Percentiles rank a stretch among this genome's conserved stretches.
Evolutionary conservation across 1,284 basidiomycete species (phyloP).

Genomic region (Peniophora sp.): DNA sequence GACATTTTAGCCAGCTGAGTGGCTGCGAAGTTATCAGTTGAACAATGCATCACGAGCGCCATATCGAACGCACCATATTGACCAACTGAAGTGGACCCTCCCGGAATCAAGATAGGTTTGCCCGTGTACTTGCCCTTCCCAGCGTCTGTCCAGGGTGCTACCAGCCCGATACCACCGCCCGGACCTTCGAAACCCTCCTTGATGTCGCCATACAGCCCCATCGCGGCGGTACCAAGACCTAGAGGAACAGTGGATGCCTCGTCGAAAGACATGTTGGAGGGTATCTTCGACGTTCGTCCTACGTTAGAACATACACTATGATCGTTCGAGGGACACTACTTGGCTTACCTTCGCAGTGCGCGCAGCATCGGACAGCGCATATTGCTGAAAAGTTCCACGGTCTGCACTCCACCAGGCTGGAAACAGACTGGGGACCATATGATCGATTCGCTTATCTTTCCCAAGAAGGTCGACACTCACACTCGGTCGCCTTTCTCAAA

Average conservation of each 20-base stretch:
- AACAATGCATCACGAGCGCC: not conserved
- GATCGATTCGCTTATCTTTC: not conserved
- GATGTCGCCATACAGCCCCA: constrained; percentile 5
- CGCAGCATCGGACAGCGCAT: constrained; percentile 9
- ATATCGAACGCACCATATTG: constrained; percentile 15
- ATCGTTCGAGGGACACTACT: not conserved
- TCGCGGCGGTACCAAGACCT: constrained; percentile 12
- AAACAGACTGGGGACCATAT: constrained; percentile 7
- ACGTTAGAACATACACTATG: not conserved
- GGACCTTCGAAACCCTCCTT: not conserved
- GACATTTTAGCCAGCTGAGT: constrained; percentile 12
- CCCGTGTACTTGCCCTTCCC: constrained; percentile 21
- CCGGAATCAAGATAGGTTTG: constrained; percentile 24
- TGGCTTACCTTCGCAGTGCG: constrained; percentile 13
- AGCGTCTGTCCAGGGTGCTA: constrained; percentile 13
- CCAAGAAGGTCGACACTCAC: constrained; percentile 9
- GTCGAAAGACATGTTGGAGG: constrained; percentile 13
- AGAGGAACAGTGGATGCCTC: constrained; percentile 13
- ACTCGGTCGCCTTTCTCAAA: constrained; percentile 34
- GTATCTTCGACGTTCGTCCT: constrained; percentile 8
- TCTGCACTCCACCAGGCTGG: constrained; percentile 9
- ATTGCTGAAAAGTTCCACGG: constrained; percentile 17
- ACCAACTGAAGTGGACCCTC: constrained; percentile 26
- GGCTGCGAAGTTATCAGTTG: not conserved
- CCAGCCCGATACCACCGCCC: not conserved